Evolutionary conservation across 208 protist genomes (phyloP), one percentile per base, ranked within the genome.

Genomic region (Leishmania mexicana): DNA sequence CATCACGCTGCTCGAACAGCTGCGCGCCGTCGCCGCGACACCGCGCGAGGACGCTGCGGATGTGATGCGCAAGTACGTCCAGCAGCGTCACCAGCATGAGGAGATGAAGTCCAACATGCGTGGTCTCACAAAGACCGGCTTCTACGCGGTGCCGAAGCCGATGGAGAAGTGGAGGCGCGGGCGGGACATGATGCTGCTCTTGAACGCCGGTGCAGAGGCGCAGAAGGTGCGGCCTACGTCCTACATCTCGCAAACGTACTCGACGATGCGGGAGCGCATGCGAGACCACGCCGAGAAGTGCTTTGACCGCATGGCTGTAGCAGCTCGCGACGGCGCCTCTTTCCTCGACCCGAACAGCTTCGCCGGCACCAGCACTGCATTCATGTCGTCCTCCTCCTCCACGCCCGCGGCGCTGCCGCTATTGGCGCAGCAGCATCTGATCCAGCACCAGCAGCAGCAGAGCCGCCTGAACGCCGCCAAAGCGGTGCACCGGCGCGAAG

Each of bases 161-260:
- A 76, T 97, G 85, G 92, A 92, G 80, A 87, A 89, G 75, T 97
- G 94, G 92, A 84, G 82, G 8, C 89, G 83, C 40, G 87, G 85
- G 57, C 90, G 92, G 28, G 92, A 95, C 80, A 83, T 95, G 78
- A 90, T 95, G 88, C 85, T 92, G 58, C 77, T 97, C n/a, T 79
- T 89, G 31, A 84, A 87, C 77, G 77, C 81, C 35, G 74, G 79
- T 21, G 76, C 75, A 7, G 89, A 94, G 78, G 88, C 82, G 49
- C 94, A 95, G 81, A 86, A 78, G 31, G 90, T 92, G 68, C 67
- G 76, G 65, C 85, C 88, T 11, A 83, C 73, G 2, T 90, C 87
- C 15, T 94, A 88, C 82, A 84, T 92, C 53, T 87, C 90, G 15
- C 88, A 90, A 15, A 68, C 85, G 4, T 91, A 89, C 81, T 92